A percentile compares a stretch with the other conserved stretches of the same genome.
These are phyloP conservation scores for Sordariomycetes sp. DNA, from an alignment of 2,329 filamentous ascomycete genomes.

Conservation along the genomic window DNA sequence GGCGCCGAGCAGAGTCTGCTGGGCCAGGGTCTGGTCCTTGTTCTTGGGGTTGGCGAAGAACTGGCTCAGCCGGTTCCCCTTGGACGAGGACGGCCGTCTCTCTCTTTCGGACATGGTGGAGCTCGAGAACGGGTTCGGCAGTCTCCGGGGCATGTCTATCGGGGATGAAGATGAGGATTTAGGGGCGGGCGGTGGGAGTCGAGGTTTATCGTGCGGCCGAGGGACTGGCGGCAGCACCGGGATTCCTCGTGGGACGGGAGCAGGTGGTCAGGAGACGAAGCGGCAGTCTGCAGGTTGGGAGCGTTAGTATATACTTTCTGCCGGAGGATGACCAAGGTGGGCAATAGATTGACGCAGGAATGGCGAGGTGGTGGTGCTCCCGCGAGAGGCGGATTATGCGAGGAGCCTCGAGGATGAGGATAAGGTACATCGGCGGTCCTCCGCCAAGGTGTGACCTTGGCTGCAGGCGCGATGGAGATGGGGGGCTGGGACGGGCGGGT, in stretches of 20 bases:
- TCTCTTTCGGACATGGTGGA: constrained; percentile 41
- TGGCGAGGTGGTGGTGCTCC: not conserved
- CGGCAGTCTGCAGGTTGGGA: not conserved
- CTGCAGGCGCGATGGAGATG: not conserved
- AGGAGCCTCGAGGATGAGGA: not conserved
- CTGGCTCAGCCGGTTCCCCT: constrained; percentile 67
- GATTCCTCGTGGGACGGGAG: not conserved
- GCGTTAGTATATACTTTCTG: not conserved
- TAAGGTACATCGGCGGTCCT: not conserved
- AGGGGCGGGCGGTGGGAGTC: not conserved
- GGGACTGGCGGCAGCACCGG: not conserved
- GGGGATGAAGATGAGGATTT: not conserved
- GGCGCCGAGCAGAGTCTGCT: constrained; percentile 57
- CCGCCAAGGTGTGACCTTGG: too few species aligned
- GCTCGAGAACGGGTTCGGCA: constrained; percentile 45
- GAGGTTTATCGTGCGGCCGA: not conserved
- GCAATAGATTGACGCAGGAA: not conserved
- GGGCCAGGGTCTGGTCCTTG: constrained; percentile 53
- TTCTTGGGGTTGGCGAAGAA: constrained; percentile 75
- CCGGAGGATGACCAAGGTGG: not conserved
- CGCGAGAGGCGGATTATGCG: not conserved
- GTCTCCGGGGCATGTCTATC: constrained; percentile 46
- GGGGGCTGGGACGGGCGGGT: not conserved
- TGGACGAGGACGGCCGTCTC: constrained; percentile 51
- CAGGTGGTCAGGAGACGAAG: not conserved